Conservation (phyloP, 176 grass and related monocot genomes). For the Bothriochloa decipiens region DNA sequence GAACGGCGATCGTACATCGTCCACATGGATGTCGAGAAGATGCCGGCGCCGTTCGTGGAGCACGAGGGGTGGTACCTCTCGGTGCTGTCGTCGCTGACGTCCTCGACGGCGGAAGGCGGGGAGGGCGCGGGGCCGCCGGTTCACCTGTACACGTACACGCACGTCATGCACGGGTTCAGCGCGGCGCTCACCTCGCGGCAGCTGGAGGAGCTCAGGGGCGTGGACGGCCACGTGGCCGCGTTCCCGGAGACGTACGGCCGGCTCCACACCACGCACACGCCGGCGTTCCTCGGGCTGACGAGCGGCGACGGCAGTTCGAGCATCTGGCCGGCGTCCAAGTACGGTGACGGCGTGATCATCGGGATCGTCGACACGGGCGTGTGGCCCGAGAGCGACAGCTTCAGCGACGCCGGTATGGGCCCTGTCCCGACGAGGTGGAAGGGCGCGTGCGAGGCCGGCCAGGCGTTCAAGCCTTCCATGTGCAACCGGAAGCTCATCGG, state of each 20-base stretch:
- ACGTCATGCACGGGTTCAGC: conserved; percentile 76
- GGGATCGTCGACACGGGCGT: conserved; percentile 73
- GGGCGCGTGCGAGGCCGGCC: conserved; percentile 52
- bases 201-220: conserved; percentile 35
- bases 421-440: conserved; percentile 58
- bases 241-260: conserved; percentile 69
- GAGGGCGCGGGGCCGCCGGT: conserved; percentile 11
- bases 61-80: conserved; percentile 73
- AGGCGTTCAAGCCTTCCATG: conserved; percentile 33
- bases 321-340: conserved; percentile 50
- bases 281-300: conserved; percentile 62
- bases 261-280: conserved; percentile 64
- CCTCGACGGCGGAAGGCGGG: background rate
- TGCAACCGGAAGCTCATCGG: conserved; percentile 75
- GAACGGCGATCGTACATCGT: conserved; percentile 61
- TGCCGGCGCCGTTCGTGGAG: conserved; percentile 70
- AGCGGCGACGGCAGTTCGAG: background rate
- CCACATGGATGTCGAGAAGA: conserved; percentile 67
- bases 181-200: conserved; percentile 56
- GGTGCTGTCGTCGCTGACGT: conserved; percentile 54
- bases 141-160: conserved; percentile 81
- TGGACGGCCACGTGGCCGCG: conserved; percentile 55
- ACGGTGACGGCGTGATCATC: conserved; percentile 57
- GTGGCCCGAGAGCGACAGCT: conserved; percentile 54
- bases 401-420: conserved; percentile 44